Evolutionary conservation across 495 filamentous ascomycete genomes (phyloP).

Genomic region (Thermothielavioides terrestris): DNA sequence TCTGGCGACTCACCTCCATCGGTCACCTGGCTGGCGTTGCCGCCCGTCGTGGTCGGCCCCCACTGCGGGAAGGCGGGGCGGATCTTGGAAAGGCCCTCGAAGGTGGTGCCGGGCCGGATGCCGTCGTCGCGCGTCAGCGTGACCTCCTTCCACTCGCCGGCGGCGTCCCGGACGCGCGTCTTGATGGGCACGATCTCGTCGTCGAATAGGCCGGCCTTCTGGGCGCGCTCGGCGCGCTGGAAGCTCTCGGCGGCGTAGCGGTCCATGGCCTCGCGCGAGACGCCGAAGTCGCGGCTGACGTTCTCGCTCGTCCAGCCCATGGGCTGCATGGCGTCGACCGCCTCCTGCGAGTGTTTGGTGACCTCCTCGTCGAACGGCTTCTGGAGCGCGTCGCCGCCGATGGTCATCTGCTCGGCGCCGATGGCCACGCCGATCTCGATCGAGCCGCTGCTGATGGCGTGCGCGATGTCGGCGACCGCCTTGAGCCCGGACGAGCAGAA

Average conservation of each 20-base stretch:
- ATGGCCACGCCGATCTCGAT: slow-evolving; percentile 85
- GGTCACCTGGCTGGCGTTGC: slow-evolving; percentile 94
- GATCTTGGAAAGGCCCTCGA: slow-evolving; percentile 72
- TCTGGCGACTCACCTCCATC: slow-evolving; percentile 56
- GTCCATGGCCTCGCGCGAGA: slow-evolving; percentile 73
- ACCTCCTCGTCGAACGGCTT: slow-evolving; percentile 72
- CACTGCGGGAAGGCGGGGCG: slow-evolving; percentile 84
- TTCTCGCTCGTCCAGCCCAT: slow-evolving; percentile 99
- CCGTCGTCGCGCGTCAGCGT: slow-evolving; percentile 82
- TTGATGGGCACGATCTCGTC: slow-evolving; percentile 90
- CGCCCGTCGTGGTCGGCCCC: slow-evolving; percentile 80
- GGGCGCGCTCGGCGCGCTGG: slow-evolving; percentile 74
- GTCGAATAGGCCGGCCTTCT: slow-evolving; percentile 88
- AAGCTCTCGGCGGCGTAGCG: slow-evolving; percentile 79
- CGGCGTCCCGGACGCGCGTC: slow-evolving; percentile 73
- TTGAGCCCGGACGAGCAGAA: slow-evolving; percentile 97
- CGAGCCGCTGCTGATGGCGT: slow-evolving; percentile 68
- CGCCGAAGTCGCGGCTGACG: slow-evolving; percentile 82
- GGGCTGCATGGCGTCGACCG: slow-evolving; percentile 77
- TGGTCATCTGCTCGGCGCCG: slow-evolving; percentile 82
- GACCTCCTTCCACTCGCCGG: slow-evolving; percentile 66
- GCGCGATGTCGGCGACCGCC: slow-evolving; percentile 87
- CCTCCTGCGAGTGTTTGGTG: slow-evolving; percentile 60
- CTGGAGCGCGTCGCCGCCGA: slow-evolving; percentile 55
- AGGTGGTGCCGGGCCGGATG: slow-evolving; percentile 80